These are phyloP conservation scores for Lachnellula suecica DNA, from an alignment of 2,329 filamentous ascomycete genomes.

Conservation along the genomic window DNA sequence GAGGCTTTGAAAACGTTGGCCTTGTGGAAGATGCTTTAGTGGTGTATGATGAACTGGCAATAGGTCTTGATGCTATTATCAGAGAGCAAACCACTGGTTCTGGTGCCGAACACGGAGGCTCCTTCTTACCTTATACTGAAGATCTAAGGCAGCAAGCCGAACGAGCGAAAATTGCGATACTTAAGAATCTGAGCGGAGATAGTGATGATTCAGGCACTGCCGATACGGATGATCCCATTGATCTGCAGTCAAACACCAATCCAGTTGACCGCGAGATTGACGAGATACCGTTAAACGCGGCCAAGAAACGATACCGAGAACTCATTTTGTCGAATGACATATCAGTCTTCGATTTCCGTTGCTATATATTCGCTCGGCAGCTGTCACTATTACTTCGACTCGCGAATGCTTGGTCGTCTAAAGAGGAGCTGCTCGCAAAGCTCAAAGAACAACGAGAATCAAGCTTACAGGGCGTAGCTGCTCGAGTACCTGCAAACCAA, in stretches of 20 bases:
- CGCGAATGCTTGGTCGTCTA: constrained; percentile 68
- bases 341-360: constrained; percentile 91
- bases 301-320: constrained; percentile 81
- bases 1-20: constrained; percentile 94
- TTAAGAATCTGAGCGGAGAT: constrained; percentile 37
- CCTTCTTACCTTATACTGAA: constrained; percentile 70
- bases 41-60: constrained; percentile 90
- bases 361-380: constrained; percentile 90
- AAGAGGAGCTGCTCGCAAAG: constrained; percentile 61
- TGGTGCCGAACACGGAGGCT: constrained; percentile 66
- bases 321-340: constrained; percentile 94
- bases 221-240: constrained; percentile 42
- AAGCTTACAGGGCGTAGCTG: constrained; percentile 56
- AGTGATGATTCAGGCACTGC: constrained; percentile 37
- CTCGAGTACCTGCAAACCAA: constrained; percentile 47
- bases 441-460: constrained; percentile 62
- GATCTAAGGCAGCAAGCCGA: constrained; percentile 65
- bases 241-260: constrained; percentile 47
- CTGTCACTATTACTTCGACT: constrained; percentile 78
- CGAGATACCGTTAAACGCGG: constrained; percentile 61
- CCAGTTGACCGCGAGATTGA: constrained; percentile 40
- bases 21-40: constrained; percentile 93
- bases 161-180: constrained; percentile 44
- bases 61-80: constrained; percentile 81
- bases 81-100: constrained; percentile 66